These are phyloP conservation scores for Diaporthe citriasiana DNA, from an alignment of 2,329 filamentous ascomycete species.

Conservation along the genomic window DNA sequence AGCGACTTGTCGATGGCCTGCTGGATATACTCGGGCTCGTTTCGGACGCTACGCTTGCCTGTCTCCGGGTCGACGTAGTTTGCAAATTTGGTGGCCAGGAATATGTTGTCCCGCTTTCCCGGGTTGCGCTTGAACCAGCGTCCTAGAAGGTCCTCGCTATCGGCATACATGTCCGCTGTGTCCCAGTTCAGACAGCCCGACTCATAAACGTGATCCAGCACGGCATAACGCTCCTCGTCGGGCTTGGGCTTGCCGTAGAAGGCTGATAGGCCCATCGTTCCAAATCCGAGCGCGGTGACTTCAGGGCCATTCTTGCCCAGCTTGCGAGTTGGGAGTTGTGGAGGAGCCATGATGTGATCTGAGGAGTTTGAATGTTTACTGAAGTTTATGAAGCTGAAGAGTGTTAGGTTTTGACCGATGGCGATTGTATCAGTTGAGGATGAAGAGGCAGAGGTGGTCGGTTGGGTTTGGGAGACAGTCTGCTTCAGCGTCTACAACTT, in stretches of 20 bases:
- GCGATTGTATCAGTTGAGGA: not conserved
- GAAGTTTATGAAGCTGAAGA: not conserved
- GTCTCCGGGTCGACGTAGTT: slow-evolving; percentile 47
- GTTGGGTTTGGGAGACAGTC: not conserved
- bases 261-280: slow-evolving; percentile 64
- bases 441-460: not conserved
- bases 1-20: slow-evolving; percentile 58
- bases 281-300: slow-evolving; percentile 66
- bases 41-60: slow-evolving; percentile 48
- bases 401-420: not conserved
- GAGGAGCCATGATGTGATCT: slow-evolving; percentile 36
- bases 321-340: slow-evolving; percentile 54
- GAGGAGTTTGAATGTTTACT: too few species aligned
- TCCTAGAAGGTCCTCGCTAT: slow-evolving; percentile 62
- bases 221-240: slow-evolving; percentile 58
- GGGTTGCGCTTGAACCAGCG: slow-evolving; percentile 61
- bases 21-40: slow-evolving; percentile 57
- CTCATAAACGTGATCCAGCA: slow-evolving; percentile 61
- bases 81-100: slow-evolving; percentile 67
- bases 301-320: slow-evolving; percentile 66
- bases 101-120: slow-evolving; percentile 61
- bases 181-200: slow-evolving; percentile 61
- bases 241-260: slow-evolving; percentile 53
- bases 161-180: slow-evolving; percentile 59
- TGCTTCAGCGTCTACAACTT: not conserved